Evolutionary conservation across 768 basidiomycete species (phyloP), one percentile per base, ranked within the genome.

Genomic region (Hortiboletus campestris): DNA sequence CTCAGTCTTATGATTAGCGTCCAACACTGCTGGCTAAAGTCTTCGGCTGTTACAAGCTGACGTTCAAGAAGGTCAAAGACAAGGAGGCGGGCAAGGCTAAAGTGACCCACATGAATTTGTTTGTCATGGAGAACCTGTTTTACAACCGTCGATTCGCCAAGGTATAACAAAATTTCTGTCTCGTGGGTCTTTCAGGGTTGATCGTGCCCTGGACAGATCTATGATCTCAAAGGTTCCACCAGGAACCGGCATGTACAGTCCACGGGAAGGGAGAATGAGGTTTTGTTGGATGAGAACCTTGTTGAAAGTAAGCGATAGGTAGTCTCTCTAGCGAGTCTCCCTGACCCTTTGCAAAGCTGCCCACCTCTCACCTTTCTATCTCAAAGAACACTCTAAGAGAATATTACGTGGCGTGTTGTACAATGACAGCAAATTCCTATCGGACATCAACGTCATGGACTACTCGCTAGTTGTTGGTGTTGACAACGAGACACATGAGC

Each of bases 81-180:
- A 83, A 77, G 56, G 78, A 78, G 10, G 19, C 64, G 9, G 82
- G 80, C 50, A 91, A 79, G 72, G 82, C 84, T 7, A 92, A 91
- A 67, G 82, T 86, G 2, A 91, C 89, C 8, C 85, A 94, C 62
- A 95, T 98, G 91, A 97, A 97, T 65, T 77, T 99, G 20, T 75
- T 98, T 36, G 91, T 99, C 46, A 98, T 98, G 96, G 97, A 99
- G 74, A 99, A 95, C 64, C 76, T 96, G 11, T 97, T 98, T 68
- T 95, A 97, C 70, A 91, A 95, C 59, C 82, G 91, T 52, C 84
- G 88, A 12, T 96, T 98, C 65, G 85, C 88, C 4, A 92, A 89
- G 80, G 93, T 91, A 64, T n/a, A 58, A 36, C 17, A 17, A 55
- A 8, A 6, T 12, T 14, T 35, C 11, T 34, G 6, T 46, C n/a